These are phyloP conservation scores for Macrophomina phaseolina DNA, from an alignment of 2,329 filamentous ascomycete genomes.

Conservation along the genomic window DNA sequence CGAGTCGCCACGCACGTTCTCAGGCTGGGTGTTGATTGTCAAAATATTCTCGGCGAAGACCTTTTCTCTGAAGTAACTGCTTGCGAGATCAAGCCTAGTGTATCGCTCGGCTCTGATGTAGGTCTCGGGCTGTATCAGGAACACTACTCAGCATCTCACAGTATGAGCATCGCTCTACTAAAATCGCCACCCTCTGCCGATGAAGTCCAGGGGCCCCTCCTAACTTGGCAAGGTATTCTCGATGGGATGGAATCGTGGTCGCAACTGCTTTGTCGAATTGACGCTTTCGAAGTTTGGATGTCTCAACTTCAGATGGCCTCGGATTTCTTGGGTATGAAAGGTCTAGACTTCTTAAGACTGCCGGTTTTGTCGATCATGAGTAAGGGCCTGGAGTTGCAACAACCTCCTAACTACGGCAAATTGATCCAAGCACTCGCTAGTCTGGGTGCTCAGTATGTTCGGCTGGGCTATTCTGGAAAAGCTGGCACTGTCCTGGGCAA, in stretches of 20 bases:
- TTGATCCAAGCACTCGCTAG: slow-evolving; percentile 51
- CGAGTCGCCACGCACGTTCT: slow-evolving; percentile 37
- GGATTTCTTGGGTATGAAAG: slow-evolving; percentile 64
- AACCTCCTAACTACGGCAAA: slow-evolving; percentile 43
- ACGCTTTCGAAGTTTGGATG: slow-evolving; percentile 57
- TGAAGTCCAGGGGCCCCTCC: slow-evolving; percentile 40
- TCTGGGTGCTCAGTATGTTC: slow-evolving; percentile 62
- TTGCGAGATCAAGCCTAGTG: slow-evolving; percentile 1
- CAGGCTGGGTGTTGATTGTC: slow-evolving; percentile 60
- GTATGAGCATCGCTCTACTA: slow-evolving; percentile 51
- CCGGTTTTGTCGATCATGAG: slow-evolving; percentile 57
- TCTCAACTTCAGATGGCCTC: slow-evolving; percentile 59
- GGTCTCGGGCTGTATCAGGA: slow-evolving; percentile 40
- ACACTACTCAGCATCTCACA: slow-evolving; percentile 44
- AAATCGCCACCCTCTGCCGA: slow-evolving; percentile 37
- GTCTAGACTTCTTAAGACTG: slow-evolving; percentile 57
- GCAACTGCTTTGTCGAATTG: slow-evolving; percentile 53
- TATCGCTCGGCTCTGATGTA: slow-evolving; percentile 37
- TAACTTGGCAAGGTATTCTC: slow-evolving; percentile 47
- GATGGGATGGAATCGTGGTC: slow-evolving; percentile 40
- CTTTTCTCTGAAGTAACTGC: slow-evolving; percentile 25
- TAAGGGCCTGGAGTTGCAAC: slow-evolving; percentile 54
- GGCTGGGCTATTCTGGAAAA: slow-evolving; percentile 65
- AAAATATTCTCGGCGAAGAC: slow-evolving; percentile 58
- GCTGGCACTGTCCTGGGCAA: slow-evolving; percentile 63